Evolutionary conservation across 169 alveolate genomes (phyloP), one percentile per base, ranked within the genome.

Genomic region (Eimeria acervulina): DNA sequence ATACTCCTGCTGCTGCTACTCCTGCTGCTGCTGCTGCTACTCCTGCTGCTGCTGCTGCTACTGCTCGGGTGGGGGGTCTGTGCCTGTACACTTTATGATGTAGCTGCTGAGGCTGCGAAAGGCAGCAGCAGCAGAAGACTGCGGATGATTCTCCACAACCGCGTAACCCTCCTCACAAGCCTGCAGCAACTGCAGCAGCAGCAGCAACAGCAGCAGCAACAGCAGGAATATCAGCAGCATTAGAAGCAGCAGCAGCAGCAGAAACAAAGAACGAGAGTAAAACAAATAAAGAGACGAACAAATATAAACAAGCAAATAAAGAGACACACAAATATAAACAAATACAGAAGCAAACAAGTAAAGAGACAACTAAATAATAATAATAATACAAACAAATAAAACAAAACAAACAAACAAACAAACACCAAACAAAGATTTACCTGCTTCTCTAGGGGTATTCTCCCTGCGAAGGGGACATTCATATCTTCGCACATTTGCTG

Each of bases 141-240:
- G 42, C 1, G 94, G 85, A 36, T 42, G 21, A 13, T 59, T 61
- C 66, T 88, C 94, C 4, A 88, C 94, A 1, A 38, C 59, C 1
- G 94, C 94, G 2, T 36, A 38, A 15, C 98, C 98, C 52, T 89
- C 85, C 44, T 97, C 97, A 84, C 98, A 97, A 12, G 97, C 98
- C 72, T 90, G 96, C 55, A 97, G 93, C 66, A 88, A 38, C 94
- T 88, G 84, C 94, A 31, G 70, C 33, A 33, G 40, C 91, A 81
- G 23, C 23, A 81, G 44, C 51, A 15, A 31, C 76, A 84, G 78
- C 78, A 66, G 78, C 78, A 66, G 78, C 78, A 66, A 66, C 28
- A 66, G 78, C 78, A 66, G 78, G 28, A 66, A 28, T 17, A 66
- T 5, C 40, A 47, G 55, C 55, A 47, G 55, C 55, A 47, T 7